phyloP scores from a whole-genome alignment of 495 filamentous ascomycete genomes.

The Podospora anserina region DNA sequence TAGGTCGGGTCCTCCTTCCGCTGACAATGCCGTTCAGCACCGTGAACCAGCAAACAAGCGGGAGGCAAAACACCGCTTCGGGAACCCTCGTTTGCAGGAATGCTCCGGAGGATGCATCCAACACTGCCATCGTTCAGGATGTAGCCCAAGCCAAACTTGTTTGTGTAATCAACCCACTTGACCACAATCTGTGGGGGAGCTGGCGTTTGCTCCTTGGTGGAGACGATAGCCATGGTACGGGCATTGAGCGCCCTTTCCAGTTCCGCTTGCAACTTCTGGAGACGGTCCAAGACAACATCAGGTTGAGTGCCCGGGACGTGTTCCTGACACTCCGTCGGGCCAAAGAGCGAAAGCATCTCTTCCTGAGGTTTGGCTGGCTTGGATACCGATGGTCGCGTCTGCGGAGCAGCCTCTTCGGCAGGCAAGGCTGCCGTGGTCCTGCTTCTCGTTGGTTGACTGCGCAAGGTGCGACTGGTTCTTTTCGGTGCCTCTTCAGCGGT shows the following conservation, averaged over 20 bases:
- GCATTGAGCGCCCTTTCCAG: constrained; percentile 56
- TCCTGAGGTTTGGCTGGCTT: constrained; percentile 22
- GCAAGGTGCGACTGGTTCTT: constrained; percentile 27
- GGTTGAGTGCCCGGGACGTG: constrained; percentile 48
- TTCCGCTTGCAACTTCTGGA: constrained; percentile 49
- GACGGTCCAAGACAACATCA: constrained; percentile 49
- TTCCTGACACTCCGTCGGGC: constrained; percentile 49
- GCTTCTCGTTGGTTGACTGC: constrained; percentile 27
- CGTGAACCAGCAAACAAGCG: constrained; percentile 65
- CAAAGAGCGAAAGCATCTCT: constrained; percentile 44
- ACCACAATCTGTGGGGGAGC: constrained; percentile 60
- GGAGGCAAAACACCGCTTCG: constrained; percentile 56
- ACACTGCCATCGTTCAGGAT: constrained; percentile 81
- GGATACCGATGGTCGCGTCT: constrained; percentile 1
- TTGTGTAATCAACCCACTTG: constrained; percentile 95
- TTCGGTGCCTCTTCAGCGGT: constrained; percentile 22
- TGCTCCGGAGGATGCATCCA: constrained; percentile 69
- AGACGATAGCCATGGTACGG: constrained; percentile 49
- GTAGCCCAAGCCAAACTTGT: constrained; percentile 84
- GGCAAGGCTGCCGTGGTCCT: constrained; percentile 11
- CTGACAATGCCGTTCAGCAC: constrained; percentile 57
- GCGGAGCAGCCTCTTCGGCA: constrained; percentile 9
- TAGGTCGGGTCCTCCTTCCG: constrained; percentile 54
- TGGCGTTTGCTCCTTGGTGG: constrained; percentile 39
- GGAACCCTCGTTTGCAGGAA: constrained; percentile 45